Conservation (phyloP, 2,329 filamentous ascomycete species). For the Phialophora expanda region DNA sequence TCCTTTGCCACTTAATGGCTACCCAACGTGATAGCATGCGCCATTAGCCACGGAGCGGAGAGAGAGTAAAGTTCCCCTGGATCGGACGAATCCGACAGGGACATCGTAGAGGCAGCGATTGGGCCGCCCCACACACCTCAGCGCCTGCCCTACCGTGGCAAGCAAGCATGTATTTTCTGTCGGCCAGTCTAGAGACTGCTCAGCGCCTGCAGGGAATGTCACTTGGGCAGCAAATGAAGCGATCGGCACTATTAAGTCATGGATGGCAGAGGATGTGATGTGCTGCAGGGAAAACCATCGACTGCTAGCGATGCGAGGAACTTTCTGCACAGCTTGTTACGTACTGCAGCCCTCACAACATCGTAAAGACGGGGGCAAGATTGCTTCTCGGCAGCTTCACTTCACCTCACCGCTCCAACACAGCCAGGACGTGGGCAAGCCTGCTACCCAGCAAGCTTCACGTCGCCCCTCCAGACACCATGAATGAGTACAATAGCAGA, state of each 20-base stretch:
- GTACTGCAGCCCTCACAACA: neutral
- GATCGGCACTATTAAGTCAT: constrained; percentile 1
- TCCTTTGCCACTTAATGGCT: neutral
- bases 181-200: neutral
- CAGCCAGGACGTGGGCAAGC: neutral
- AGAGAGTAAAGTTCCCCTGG: too few species aligned
- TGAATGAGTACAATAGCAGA: neutral
- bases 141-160: neutral
- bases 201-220: neutral
- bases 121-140: constrained; percentile 6
- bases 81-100: neutral
- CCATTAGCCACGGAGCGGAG: neutral
- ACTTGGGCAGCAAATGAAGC: constrained; percentile 13
- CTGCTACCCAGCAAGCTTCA: neutral
- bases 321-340: constrained; percentile 9
- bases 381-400: too few species aligned
- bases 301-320: constrained; percentile 3
- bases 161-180: constrained; percentile 5
- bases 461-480: neutral
- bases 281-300: neutral
- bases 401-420: too few species aligned
- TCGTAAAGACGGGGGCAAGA: neutral
- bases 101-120: neutral
- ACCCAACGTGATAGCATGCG: neutral
- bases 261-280: neutral